Percentiles rank a stretch among this genome's conserved stretches.
Evolutionary conservation across 306 rosid species (phyloP).

Genomic region (Gastrolobium bilobum): DNA sequence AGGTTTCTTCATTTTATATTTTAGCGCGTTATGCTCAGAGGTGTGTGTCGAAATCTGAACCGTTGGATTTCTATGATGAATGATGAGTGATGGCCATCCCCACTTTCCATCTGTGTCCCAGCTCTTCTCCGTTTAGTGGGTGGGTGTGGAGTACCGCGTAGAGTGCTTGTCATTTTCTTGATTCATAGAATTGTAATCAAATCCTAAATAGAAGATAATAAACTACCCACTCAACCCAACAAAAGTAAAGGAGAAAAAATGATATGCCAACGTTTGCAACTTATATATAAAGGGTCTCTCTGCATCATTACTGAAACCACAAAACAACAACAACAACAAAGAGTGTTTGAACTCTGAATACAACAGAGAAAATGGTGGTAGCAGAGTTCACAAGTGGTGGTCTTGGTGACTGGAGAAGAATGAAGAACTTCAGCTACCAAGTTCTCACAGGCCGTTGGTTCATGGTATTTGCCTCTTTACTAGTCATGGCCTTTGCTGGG

Average conservation of each 20-base stretch:
- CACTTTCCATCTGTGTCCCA: neutral
- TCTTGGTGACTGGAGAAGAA: conserved; percentile 34
- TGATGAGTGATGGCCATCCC: neutral
- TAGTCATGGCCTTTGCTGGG: conserved; percentile 75
- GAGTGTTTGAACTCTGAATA: neutral
- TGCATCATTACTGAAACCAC: neutral
- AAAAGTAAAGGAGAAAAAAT: no score
- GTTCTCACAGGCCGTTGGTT: conserved; percentile 77
- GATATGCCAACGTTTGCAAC: no score
- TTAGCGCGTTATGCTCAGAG: neutral
- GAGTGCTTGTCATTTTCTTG: conserved; percentile 10
- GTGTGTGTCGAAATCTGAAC: neutral
- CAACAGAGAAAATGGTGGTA: conserved; percentile 41
- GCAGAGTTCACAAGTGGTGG: conserved; percentile 21
- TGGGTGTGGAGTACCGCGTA: neutral
- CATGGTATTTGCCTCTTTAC: conserved; percentile 73
- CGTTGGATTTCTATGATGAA: neutral
- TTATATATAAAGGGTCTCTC: conserved; percentile 11
- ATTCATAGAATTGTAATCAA: no score
- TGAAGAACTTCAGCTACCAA: conserved; percentile 51
- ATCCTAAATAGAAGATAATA: no score
- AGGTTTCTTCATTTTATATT: neutral
- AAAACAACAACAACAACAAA: neutral
- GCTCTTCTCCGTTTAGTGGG: conserved; percentile 9
- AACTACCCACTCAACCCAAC: no score